Conservation (phyloP, 306 rosid genomes). For the Ochetophila trinervis region DNA sequence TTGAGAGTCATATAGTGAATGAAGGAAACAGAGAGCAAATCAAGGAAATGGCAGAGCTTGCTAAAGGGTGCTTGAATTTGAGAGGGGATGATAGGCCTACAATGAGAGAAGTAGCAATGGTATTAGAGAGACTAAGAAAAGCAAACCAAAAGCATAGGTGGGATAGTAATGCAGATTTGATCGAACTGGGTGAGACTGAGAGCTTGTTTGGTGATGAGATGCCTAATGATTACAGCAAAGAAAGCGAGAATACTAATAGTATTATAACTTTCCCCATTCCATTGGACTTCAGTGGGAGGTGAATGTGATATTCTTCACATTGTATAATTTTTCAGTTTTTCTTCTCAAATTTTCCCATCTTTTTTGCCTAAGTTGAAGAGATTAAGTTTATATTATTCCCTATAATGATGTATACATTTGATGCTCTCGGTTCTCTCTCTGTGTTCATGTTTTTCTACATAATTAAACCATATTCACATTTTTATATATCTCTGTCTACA, state of each 20-base stretch:
- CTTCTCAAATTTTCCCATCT: no score
- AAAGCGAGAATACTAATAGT: neutral
- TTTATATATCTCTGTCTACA: no score
- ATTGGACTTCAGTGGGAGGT: no score
- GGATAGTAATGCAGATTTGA: neutral
- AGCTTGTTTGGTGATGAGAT: neutral
- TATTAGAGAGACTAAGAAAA: neutral
- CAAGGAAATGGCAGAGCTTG: neutral
- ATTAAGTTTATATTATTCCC: no score
- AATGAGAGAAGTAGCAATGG: neutral
- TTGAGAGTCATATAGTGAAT: neutral
- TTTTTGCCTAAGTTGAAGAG: no score
- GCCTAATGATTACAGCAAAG: neutral
- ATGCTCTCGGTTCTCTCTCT: no score
- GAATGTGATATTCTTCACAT: no score
- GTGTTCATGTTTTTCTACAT: no score
- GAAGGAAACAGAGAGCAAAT: neutral
- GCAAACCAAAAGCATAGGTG: neutral
- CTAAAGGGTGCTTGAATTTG: constrained; percentile 1
- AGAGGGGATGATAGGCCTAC: constrained; percentile 1
- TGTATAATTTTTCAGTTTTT: no score
- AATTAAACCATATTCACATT: no score
- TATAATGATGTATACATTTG: no score
- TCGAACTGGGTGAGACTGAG: neutral
- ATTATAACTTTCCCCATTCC: neutral